Evolutionary conservation across 805 yeast genomes (phyloP), one percentile per base, ranked within the genome.

Genomic region (Kodamaea kakaduensis): DNA sequence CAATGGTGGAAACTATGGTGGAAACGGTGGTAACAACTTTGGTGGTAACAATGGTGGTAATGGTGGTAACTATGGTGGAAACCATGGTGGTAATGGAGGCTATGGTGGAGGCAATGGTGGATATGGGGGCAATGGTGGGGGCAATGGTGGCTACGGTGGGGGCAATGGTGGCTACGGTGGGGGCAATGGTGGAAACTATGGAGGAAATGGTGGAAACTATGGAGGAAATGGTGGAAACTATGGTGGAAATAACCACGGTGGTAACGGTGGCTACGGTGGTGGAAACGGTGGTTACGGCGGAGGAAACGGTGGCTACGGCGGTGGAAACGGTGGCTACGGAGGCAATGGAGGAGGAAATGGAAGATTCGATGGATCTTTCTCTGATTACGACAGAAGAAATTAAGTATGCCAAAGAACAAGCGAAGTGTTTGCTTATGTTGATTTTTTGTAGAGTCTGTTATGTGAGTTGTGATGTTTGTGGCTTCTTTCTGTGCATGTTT

Each of bases 341-440:
- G 17, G 26, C 12, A 3, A 20, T 16, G 18, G 16, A 22, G 19
- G 22, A 8, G 32, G 32, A 10, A 18, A 23, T 17, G 28, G 28
- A 27, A 17, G 22, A 20, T 32, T 32, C 19, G 35, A 32, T 15
- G 35, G 35, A 4, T 32, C 35, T 6, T 32, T 32, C 17, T 19
- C 35, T 17, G 34, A 35, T 31, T 27, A 29, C 25, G 21, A 29
- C 38, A 23, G 32, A 21, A 18, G 21, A 10, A 15, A 30, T 20
- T 19, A 27, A 23, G 18, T 16, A 7, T 17, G 10, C 13, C 6
- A n/a, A n/a, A n/a, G n/a, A n/a, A n/a, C n/a, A n/a, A n/a, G n/a
- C n/a, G n/a, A n/a, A n/a, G n/a, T n/a, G n/a, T n/a, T n/a, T n/a
- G n/a, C n/a, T n/a, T n/a, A n/a, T n/a, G n/a, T n/a, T n/a, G n/a